phyloP scores from a whole-genome alignment of 2,329 filamentous ascomycete species.

The Cryphonectria nitschkei region DNA sequence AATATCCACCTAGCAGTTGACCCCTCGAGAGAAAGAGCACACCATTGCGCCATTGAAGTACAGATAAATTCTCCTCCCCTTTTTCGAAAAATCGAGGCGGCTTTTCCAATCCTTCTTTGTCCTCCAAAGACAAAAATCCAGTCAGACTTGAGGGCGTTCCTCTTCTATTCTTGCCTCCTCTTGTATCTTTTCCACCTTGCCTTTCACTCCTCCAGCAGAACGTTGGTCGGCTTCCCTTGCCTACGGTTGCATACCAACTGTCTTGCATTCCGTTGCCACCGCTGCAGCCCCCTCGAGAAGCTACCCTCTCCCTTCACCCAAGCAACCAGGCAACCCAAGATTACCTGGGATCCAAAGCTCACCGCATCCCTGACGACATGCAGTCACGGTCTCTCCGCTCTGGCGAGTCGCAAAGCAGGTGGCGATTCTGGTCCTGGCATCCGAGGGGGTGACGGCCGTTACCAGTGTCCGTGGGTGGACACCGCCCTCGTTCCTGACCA shows the following conservation, averaged over 20 bases:
- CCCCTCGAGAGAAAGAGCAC: neutral
- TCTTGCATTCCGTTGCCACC: slow-evolving; percentile 5
- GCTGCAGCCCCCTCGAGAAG: neutral
- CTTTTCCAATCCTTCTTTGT: neutral
- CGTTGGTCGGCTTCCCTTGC: neutral
- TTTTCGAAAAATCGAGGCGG: neutral
- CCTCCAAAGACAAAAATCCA: neutral
- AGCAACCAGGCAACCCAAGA: neutral
- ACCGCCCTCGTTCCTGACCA: neutral
- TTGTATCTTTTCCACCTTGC: neutral
- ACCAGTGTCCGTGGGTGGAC: neutral
- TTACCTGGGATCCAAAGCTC: neutral
- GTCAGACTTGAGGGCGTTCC: neutral
- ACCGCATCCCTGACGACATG: slow-evolving; percentile 7
- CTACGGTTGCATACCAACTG: neutral
- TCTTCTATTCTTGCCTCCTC: neutral
- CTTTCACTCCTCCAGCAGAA: neutral
- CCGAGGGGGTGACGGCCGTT: neutral
- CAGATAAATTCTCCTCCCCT: slow-evolving; percentile 6
- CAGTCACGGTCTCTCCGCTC: neutral
- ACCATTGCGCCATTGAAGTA: neutral
- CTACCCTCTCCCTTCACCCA: slow-evolving; percentile 5
- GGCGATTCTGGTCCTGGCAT: neutral
- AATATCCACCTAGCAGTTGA: slow-evolving; percentile 10
- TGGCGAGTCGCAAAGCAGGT: neutral